A percentile compares a stretch with the other conserved stretches of the same genome.
phyloP scores from a whole-genome alignment of 208 protist species.

The Leishmania aethiopica region DNA sequence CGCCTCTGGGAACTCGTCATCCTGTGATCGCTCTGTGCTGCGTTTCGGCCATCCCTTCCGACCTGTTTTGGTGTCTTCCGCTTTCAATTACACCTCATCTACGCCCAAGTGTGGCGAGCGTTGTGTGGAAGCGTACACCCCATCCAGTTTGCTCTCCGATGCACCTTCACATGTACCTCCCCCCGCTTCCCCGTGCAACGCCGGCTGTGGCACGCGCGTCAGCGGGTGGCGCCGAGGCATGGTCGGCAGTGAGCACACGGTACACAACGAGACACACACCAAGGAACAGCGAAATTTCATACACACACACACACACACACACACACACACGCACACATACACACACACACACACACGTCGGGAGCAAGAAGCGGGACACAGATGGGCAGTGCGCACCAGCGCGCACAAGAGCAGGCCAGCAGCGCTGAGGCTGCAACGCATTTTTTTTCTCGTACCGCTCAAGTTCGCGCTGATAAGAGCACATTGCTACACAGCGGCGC shows the following conservation, averaged over 20 bases:
- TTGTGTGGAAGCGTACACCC: background rate
- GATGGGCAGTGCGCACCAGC: background rate
- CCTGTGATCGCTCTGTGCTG: background rate
- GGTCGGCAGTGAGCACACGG: conserved; percentile 1
- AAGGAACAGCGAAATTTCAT: background rate
- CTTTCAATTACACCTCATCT: background rate
- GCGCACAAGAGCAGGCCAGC: background rate
- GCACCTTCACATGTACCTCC: background rate
- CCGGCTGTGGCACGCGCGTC: background rate
- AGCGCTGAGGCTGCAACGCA: background rate
- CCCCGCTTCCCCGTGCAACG: background rate
- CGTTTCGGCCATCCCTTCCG: background rate
- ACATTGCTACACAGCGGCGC: conserved; percentile 14
- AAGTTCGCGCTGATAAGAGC: no score
- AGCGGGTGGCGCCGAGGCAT: background rate
- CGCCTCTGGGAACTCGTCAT: background rate
- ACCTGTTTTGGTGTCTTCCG: background rate
- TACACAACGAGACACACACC: background rate
- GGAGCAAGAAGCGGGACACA: background rate
- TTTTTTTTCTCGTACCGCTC: background rate
- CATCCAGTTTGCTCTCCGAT: background rate
- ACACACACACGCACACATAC: background rate
- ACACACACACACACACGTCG: background rate
- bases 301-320: background rate
- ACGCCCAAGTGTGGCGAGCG: background rate